Base-by-base conservation (phyloP, 1,284 basidiomycete genomes). In the Ganoderma sinense region DNA sequence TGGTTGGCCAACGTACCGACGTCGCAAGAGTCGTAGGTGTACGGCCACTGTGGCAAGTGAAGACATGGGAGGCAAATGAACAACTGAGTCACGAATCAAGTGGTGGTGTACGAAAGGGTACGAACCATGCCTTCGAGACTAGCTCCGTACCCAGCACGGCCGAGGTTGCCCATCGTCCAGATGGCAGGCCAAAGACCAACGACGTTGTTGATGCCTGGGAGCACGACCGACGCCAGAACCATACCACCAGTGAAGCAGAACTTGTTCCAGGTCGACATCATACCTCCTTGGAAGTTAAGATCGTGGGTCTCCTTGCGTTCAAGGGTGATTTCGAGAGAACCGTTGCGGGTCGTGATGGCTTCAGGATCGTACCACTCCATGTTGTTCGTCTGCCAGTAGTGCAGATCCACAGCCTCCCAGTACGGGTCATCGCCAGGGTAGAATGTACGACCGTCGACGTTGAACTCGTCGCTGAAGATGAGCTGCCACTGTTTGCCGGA, bases 161-260 rank as follows among this genome's bases (percentile, higher is more conserved):
- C 87, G 0, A 88, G 78, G 71, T 88, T 89, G 29, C 87, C 87
- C 86, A 88, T 87, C 4, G 84, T 84, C 86, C 87, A 89, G 1
- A 86, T 81, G 53, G 84, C 86, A 58, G 86, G 87, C 86, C 86
- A 89, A 65, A 88, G 80, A 68, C 90, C 90, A 48, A 76, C 63
- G 56, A 87, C 73, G 64, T 85, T 85, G 76, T 87, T 90, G 20
- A 83, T 81, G 1, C 97, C 97, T 1, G 97, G 97, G 14, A 98
- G 83, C 13, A 88, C 88, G n/a, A 97, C 90, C 8, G 88, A 86
- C 7, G 88, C 86, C 74, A 92, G 87, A 58, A 96, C 82, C 72
- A 94, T 82, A 36, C 94, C 94, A 48, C 95, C 95, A 1, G 94
- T 96, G 82, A 98, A 98, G 81, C 97, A 98, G 76, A 98, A 94